phyloP scores from a whole-genome alignment of 2,329 filamentous ascomycete genomes.

The Colletotrichum orbiculare region DNA sequence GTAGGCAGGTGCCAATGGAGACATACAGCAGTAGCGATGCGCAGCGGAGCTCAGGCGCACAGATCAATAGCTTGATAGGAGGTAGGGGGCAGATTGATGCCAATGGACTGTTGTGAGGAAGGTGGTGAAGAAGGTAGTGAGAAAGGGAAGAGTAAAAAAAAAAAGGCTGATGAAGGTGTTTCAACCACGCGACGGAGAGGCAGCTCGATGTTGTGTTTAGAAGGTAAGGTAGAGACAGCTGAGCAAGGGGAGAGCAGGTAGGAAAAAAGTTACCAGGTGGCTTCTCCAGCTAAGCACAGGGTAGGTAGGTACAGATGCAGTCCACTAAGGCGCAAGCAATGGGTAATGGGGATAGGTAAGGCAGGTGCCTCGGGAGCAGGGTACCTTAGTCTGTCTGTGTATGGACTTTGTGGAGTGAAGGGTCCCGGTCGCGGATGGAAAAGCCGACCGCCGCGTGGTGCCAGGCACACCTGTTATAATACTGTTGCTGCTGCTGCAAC shows the following conservation, averaged over 20 bases:
- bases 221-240: conserved; percentile 22
- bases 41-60: conserved; percentile 21
- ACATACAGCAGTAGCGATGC: conserved; percentile 27
- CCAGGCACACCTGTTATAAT: neutral
- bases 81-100: conserved; percentile 36
- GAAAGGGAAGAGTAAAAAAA: conserved; percentile 20
- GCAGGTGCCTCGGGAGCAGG: neutral
- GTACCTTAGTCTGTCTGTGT: neutral
- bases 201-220: conserved; percentile 36
- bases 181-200: conserved; percentile 34
- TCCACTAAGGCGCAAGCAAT: conserved; percentile 17
- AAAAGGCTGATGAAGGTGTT: conserved; percentile 36
- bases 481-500: too few relatives aligned
- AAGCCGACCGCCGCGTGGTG: conserved; percentile 27
- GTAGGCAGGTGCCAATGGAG: conserved; percentile 5
- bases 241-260: conserved; percentile 29
- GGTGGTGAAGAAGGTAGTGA: conserved; percentile 11
- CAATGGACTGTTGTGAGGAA: neutral
- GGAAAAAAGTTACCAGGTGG: conserved; percentile 37
- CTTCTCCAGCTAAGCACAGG: conserved; percentile 42
- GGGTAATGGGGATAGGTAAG: conserved; percentile 17
- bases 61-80: conserved; percentile 30
- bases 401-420: conserved; percentile 3
- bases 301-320: conserved; percentile 7
- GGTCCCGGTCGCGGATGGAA: conserved; percentile 25